Base-by-base conservation (phyloP, 2,329 filamentous ascomycete species). In the Hymenoscyphus fraxineus region DNA sequence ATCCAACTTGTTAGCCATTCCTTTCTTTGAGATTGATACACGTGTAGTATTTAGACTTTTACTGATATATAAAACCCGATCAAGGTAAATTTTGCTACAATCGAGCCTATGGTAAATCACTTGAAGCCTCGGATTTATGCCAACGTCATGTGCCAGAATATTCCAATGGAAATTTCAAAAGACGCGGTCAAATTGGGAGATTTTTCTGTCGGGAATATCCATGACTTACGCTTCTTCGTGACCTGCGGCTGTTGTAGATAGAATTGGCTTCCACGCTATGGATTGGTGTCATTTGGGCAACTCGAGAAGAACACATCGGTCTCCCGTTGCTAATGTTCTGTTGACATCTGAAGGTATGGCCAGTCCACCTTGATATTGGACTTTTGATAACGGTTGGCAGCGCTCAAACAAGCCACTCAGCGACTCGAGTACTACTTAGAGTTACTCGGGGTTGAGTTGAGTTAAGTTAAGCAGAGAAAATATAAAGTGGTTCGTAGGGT, bases 141-240 rank as follows among this genome's bases (percentile, higher is more conserved):
- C 59, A 35, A 60, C 15, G 10, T 60, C 59, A 10, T 47, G 32
- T 35, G 59, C 41, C 9, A 15, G 35, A 31, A 51, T 51, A 51
- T 60, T 51, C 27, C 31, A 35, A 60, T 54, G 59, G 12, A 51
- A 16, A 60, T 60, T 31, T 47, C 39, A 35, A 60, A 47, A n/a
- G 40, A 32, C 41, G 32, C 27, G 12, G 59, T 60, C 3, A 3
- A 27, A 35, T 60, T 60, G 12, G 35, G 31, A 47, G 41, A 60
- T 16, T 54, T 59, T 1, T 59, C n/a, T n/a, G 32, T 10, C 15
- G 38, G 27, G 39, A 59, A 59, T 10, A 59, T 31, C 31, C 58
- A 59, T 4, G n/a, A n/a, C 5, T 59, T 16, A 7, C 39, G 10
- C 27, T 40, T 59, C 22, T 47, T 59, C 2, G 38, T 47, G 9